These are phyloP conservation scores for Oenanthe javanica DNA, from an alignment of 140 eudicot genomes.

Conservation along the genomic window DNA sequence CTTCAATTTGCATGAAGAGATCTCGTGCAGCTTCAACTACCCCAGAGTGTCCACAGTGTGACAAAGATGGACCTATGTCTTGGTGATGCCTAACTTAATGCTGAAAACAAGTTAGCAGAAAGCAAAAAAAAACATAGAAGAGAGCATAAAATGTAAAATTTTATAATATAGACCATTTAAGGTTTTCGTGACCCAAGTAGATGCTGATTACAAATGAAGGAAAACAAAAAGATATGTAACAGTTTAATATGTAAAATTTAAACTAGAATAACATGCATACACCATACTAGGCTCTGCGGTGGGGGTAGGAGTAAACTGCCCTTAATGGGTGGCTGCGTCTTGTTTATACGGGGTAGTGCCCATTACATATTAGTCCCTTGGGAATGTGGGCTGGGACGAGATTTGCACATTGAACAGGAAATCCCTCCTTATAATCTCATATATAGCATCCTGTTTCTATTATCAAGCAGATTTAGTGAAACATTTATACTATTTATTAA, in stretches of 20 bases:
- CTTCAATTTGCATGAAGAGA: conserved; percentile 59
- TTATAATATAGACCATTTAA: not conserved
- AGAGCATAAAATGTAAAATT: not conserved
- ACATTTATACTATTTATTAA: not conserved
- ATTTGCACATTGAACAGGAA: not conserved
- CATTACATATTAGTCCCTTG: not conserved
- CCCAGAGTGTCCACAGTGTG: conserved; percentile 70
- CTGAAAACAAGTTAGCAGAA: conserved; percentile 39
- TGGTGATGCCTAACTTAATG: conserved; percentile 31
- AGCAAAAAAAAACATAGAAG: not conserved
- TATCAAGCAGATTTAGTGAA: not conserved
- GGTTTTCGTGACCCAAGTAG: conserved; percentile 21
- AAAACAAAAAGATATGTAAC: not conserved
- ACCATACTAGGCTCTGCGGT: not conserved
- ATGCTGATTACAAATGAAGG: conserved; percentile 39
- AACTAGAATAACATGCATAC: not conserved
- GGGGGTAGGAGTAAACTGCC: not conserved
- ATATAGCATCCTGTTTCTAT: not conserved
- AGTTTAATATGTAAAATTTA: not conserved
- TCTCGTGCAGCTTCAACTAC: conserved; percentile 59
- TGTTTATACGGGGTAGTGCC: not conserved
- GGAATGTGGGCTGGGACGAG: not conserved
- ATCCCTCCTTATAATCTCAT: not conserved
- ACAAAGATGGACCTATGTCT: conserved; percentile 17
- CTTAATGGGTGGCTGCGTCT: not conserved